A percentile compares a stretch with the other conserved stretches of the same genome.
These are phyloP conservation scores for Agapanthus africanus DNA, from an alignment of 106 monocot species.

Conservation along the genomic window DNA sequence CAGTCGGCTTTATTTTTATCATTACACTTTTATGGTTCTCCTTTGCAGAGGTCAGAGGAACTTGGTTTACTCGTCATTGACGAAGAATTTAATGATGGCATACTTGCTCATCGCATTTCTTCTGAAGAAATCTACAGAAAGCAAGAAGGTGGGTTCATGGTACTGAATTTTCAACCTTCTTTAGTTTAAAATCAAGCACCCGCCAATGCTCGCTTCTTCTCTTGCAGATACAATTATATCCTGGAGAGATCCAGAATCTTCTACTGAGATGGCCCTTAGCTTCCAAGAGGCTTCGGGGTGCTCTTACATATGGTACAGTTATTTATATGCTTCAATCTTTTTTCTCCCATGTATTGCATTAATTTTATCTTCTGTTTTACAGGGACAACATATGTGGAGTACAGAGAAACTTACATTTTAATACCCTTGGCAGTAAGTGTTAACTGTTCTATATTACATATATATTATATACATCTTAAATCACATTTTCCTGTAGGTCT, in stretches of 20 bases:
- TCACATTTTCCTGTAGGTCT: constrained; percentile 3
- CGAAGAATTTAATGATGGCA: constrained; percentile 80
- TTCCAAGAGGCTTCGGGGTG: constrained; percentile 93
- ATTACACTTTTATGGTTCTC: neutral
- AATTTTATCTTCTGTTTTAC: constrained; percentile 2
- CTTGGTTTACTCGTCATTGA: constrained; percentile 85
- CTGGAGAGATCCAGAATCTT: constrained; percentile 76
- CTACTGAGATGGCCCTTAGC: constrained; percentile 86
- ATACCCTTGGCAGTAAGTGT: constrained; percentile 59
- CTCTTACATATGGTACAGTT: constrained; percentile 80
- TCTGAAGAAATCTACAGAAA: constrained; percentile 79
- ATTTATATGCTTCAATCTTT: neutral
- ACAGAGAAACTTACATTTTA: constrained; percentile 81
- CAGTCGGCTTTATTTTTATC: neutral
- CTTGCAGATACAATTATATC: constrained; percentile 87
- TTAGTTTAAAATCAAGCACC: constrained; percentile 1
- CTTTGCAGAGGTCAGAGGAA: constrained; percentile 64
- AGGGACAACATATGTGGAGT: constrained; percentile 82
- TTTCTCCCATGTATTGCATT: neutral
- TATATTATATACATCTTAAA: neutral
- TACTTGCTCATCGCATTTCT: constrained; percentile 79
- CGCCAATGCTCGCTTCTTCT: neutral
- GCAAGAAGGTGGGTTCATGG: constrained; percentile 63
- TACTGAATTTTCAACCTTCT: constrained; percentile 1
- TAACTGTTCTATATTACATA: neutral